Conservation (phyloP, 345 rosid species). For the Arabis hirsuta region DNA sequence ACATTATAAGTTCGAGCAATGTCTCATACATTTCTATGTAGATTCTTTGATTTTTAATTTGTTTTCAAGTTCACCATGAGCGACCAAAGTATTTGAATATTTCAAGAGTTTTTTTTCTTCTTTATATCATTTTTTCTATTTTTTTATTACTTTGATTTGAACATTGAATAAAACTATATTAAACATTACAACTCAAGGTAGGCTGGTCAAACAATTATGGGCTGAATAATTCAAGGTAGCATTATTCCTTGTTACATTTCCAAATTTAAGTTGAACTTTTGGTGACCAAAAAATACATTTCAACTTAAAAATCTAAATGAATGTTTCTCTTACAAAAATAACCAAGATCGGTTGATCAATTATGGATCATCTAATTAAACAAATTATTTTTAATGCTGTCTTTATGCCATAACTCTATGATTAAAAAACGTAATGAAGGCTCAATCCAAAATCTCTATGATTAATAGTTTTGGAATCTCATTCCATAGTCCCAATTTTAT, state of each 20-base stretch:
- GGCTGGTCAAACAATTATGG: conserved; percentile 25
- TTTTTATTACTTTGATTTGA: neutral
- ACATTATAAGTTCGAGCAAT: conserved; percentile 13
- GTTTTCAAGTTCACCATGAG: conserved; percentile 38
- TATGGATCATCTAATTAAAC: neutral
- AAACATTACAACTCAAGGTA: conserved; percentile 7
- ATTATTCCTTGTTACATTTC: neutral
- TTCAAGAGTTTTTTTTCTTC: conserved; percentile 1
- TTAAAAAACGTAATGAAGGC: conserved; percentile 30
- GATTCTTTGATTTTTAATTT: neutral
- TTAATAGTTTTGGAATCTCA: conserved; percentile 38
- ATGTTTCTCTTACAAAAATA: neutral
- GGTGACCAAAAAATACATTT: neutral
- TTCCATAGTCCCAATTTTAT: neutral
- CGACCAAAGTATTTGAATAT: conserved; percentile 15
- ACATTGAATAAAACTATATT: neutral
- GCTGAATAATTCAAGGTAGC: conserved; percentile 7
- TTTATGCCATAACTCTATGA: conserved; percentile 27
- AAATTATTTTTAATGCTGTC: conserved; percentile 14
- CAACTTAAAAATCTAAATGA: neutral
- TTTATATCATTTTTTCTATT: neutral
- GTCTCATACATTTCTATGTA: conserved; percentile 11
- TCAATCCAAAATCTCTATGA: conserved; percentile 25
- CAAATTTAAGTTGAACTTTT: neutral
- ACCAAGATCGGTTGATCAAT: neutral